A percentile compares a stretch with the other conserved stretches of the same genome.
Evolutionary conservation across 2,329 filamentous ascomycete species (phyloP).

Genomic region (Endothia cerciana): DNA sequence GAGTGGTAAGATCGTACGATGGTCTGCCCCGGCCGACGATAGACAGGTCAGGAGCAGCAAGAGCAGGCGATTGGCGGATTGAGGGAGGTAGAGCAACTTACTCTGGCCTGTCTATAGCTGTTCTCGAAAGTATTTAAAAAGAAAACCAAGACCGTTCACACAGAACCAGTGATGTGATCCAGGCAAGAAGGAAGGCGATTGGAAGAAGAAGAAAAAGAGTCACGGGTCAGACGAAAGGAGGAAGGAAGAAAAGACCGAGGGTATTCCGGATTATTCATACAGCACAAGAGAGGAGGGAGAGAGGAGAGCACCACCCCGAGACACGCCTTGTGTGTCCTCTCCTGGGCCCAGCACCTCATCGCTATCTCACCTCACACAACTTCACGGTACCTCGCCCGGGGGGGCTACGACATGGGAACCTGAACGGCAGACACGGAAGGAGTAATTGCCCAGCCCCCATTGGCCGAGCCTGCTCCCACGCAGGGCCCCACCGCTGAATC

Average conservation of each 20-base stretch:
- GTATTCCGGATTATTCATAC: slow-evolving; percentile 26
- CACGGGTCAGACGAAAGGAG: slow-evolving; percentile 22
- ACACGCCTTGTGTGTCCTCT: slow-evolving; percentile 17
- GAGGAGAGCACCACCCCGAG: background rate
- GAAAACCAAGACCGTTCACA: background rate
- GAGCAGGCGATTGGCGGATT: background rate
- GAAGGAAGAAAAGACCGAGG: slow-evolving; percentile 15
- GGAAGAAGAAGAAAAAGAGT: slow-evolving; percentile 38
- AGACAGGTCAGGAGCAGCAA: background rate
- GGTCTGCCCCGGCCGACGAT: too few species aligned
- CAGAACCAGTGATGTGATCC: background rate
- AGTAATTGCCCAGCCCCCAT: slow-evolving; percentile 25
- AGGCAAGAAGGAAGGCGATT: background rate
- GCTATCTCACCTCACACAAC: slow-evolving; percentile 12
- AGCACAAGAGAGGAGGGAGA: slow-evolving; percentile 3
- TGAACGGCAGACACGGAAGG: slow-evolving; percentile 1
- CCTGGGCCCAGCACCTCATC: slow-evolving; percentile 2
- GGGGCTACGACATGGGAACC: slow-evolving; percentile 1
- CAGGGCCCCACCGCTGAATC: slow-evolving; percentile 15
- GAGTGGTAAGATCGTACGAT: background rate
- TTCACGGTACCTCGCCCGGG: too few species aligned
- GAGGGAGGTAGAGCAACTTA: background rate
- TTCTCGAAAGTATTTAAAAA: background rate
- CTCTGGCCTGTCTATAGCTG: background rate
- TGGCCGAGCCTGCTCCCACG: too few species aligned